Conservation (phyloP, 768 basidiomycete genomes). For the Filobasidium floriforme region DNA sequence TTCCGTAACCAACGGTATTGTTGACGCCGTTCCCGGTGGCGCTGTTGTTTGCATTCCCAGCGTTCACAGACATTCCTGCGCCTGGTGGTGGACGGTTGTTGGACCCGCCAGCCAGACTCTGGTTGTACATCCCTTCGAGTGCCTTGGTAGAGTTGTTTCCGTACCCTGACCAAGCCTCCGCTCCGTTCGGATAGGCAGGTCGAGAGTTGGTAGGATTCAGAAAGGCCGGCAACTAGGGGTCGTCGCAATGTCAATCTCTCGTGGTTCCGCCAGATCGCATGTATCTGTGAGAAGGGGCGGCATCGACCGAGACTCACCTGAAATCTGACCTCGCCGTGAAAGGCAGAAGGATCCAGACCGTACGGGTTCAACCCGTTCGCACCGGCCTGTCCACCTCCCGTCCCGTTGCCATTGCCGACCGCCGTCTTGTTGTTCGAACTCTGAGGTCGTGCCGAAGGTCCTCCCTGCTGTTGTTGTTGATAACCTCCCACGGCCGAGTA, state of each 20-base stretch:
- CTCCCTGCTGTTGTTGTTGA: slow-evolving; percentile 16
- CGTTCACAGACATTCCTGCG: not conserved
- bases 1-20: slow-evolving; percentile 1
- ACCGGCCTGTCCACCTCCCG: slow-evolving; percentile 21
- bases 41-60: slow-evolving; percentile 2
- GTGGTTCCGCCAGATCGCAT: not conserved
- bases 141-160: slow-evolving; percentile 15
- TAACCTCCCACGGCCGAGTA: slow-evolving; percentile 18
- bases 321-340: slow-evolving; percentile 39
- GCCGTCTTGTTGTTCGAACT: not conserved
- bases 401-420: slow-evolving; percentile 11
- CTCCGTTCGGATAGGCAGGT: slow-evolving; percentile 41
- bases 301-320: slow-evolving; percentile 28
- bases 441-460: not conserved
- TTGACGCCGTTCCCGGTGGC: slow-evolving; percentile 8
- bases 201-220: slow-evolving; percentile 20
- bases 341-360: slow-evolving; percentile 41
- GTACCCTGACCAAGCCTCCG: slow-evolving; percentile 43
- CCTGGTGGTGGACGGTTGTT: not conserved
- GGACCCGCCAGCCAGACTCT: slow-evolving; percentile 26
- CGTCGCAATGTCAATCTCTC: slow-evolving; percentile 13
- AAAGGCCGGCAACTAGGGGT: slow-evolving; percentile 22
- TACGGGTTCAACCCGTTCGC: slow-evolving; percentile 14
- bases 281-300: not conserved
- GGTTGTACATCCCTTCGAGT: slow-evolving; percentile 29